Percentiles rank a stretch among this genome's conserved stretches.
Evolutionary conservation across 2,329 filamentous ascomycete species (phyloP).

Genomic region (Dactylellina haptotyla): DNA sequence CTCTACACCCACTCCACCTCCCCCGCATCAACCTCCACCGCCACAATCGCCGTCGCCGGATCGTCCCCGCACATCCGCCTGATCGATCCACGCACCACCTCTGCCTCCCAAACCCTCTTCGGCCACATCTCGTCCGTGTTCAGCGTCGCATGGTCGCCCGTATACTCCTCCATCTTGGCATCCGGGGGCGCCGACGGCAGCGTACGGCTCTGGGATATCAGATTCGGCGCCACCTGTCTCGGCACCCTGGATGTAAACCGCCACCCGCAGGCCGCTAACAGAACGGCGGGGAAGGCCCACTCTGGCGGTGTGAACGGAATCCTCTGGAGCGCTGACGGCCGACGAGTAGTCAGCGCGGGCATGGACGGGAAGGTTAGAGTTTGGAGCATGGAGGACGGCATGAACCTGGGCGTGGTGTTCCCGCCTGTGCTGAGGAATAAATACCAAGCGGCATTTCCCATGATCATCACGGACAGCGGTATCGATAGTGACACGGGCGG

Average conservation of each 20-base stretch:
- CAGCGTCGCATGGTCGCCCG: slow-evolving; percentile 82
- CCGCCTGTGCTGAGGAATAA: slow-evolving; percentile 82
- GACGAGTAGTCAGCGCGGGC: slow-evolving; percentile 79
- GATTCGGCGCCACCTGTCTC: slow-evolving; percentile 78
- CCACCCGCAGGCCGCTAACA: slow-evolving; percentile 61
- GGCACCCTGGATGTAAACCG: slow-evolving; percentile 78
- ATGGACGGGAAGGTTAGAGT: slow-evolving; percentile 86
- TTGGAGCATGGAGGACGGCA: slow-evolving; percentile 82
- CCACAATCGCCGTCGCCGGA: slow-evolving; percentile 87
- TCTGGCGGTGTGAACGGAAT: slow-evolving; percentile 84
- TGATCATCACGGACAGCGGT: slow-evolving; percentile 75
- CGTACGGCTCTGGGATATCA: slow-evolving; percentile 86
- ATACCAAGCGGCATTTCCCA: slow-evolving; percentile 70
- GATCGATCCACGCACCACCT: slow-evolving; percentile 84
- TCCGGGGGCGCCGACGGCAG: slow-evolving; percentile 87
- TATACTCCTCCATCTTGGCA: slow-evolving; percentile 79
- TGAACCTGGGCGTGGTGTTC: slow-evolving; percentile 89
- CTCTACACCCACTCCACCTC: slow-evolving; percentile 50
- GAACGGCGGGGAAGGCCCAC: slow-evolving; percentile 72
- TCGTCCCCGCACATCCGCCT: slow-evolving; percentile 85
- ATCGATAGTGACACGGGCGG: slow-evolving; percentile 62
- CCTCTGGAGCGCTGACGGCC: slow-evolving; percentile 82
- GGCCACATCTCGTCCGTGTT: slow-evolving; percentile 74
- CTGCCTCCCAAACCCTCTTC: slow-evolving; percentile 76
- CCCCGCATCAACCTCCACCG: slow-evolving; percentile 56